Base-by-base conservation (phyloP, 2,329 filamentous ascomycete genomes). In the Xylariaceae sp. region DNA sequence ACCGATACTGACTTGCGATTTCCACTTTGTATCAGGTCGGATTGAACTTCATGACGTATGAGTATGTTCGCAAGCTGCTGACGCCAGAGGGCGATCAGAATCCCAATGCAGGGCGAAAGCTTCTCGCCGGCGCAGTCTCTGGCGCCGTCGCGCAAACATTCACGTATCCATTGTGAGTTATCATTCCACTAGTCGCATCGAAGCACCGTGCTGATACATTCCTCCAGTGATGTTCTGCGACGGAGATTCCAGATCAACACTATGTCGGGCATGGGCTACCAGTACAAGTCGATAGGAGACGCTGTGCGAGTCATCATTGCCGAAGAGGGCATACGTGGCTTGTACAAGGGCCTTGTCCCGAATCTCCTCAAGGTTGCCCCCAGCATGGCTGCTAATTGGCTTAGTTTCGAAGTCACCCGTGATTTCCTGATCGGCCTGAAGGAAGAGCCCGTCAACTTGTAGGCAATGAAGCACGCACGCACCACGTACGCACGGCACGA, bases 21-120 rank as follows among this genome's bases (percentile, higher is more conserved):
- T 55, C 58, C 9, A 59, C 37, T 45, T 34, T 29, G 4, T 19
- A 41, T n/a, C 51, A 91, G 86, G 88, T 99, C 58, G 94, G 94
- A 40, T 78, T 99, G 52, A 99, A 99, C 71, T 99, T 99, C 72
- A 97, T 97, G 91, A 90, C 89, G 4, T 99, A 99, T 73, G 94
- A 99, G 72, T 87, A 87, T 47, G 86, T 91, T 55, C 85, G 94
- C 57, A 84, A 85, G 65, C 86, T 87, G 63, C 79, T 99, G 62
- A 99, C 94, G 0, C 87, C 86, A 1, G 89, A 95, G 50, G 94
- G 94, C 44, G 86, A 96, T 60, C 81, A 88, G 67, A 89, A 95
- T 62, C 94, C 94, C 0, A 84, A 78, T 58, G 82, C 89, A 1
- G 71, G 83, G 51, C 85, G 92, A 51, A 99, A 97, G 70, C 78